Evolutionary conservation across 2,329 filamentous ascomycete genomes (phyloP), one percentile per base, ranked within the genome.

Genomic region (Hansfordia pulvinata): DNA sequence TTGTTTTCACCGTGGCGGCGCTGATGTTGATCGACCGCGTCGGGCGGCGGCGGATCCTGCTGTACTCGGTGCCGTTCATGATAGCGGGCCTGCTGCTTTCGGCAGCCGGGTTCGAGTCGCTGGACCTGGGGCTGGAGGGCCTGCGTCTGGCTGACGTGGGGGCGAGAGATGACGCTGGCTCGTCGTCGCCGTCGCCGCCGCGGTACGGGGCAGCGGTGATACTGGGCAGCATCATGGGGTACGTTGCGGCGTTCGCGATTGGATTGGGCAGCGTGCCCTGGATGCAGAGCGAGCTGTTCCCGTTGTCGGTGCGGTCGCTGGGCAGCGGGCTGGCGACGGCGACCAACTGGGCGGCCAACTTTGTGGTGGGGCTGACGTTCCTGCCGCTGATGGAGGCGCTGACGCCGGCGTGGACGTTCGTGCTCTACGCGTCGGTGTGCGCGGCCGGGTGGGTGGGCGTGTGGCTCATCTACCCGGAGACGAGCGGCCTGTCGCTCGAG

Each of bases 271-370:
- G 85, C 41, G 84, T 96, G 3, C 86, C 88, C 1, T 96, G 88
- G 88, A 88, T 93, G 64, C 86, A 93, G 55, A 83, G 77, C 39
- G 88, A 96, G 55, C 67, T 93, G 17, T 94, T 94, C 45, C 80
- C 85, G 1, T 60, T 86, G 25, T 64, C 65, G 17, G 79, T 85
- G 23, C 72, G 81, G 25, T 75, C 76, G 4, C 52, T 83, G 2
- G 82, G 81, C 16, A 81, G 76, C 31, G 75, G 75, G 1, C 50
- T 83, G 5, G 69, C 78, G 2, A 88, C 86, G 6, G 77, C 76
- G 5, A 92, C 82, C 6, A 94, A 72, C 44, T 96, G 88, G 88
- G 69, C 66, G 4, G 75, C 78, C 14, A 96, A 96, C 47, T 90
- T 92, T 32, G 49, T 90, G 11, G 65, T 94, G 2, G 86, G 85